Evolutionary conservation across 1,284 basidiomycete species (phyloP), one percentile per base, ranked within the genome.

Genomic region (Albatrellus sp.): DNA sequence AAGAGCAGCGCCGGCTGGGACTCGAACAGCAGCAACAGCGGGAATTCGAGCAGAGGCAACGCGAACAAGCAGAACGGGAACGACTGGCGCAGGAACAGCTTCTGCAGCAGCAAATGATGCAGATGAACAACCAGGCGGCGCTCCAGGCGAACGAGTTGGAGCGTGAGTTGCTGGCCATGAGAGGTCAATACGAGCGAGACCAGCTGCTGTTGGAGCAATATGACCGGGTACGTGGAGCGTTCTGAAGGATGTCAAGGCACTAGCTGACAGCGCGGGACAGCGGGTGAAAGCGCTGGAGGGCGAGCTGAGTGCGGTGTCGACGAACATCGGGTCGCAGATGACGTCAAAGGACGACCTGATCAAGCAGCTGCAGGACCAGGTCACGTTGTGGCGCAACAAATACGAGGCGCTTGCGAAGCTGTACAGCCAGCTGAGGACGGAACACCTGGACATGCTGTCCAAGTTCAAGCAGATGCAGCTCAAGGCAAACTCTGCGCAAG

Each of bases 121-220:
- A 88, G 55, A 84, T 89, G 55, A 80, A 72, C 54, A 82, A 77
- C 52, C 77, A 83, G 57, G 78, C 77, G 33, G 76, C 70, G 35
- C 72, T 75, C 52, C 83, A 81, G 52, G 73, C 75, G 48, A 68
- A 72, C 50, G 88, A 98, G 55, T 73, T 96, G 35, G 90, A 99
- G 62, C 74, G 89, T 46, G 89, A 98, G 62, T 70, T 98, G 48
- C 74, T 98, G 36, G 87, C 76, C 12, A 89, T 98, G 87, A 75
- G 92, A 44, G 92, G 94, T 1, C 96, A 98, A 61, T 98, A 92
- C 61, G 96, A 99, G 67, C 80, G 94, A 12, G 94, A 98, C 58
- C 96, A 99, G 63, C 86, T 99, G 56, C 80, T 99, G 67, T 70
- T 99, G 46, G 94, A 98, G 64, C 93, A 98, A 59, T 99, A 99